Conservation (phyloP, 2,329 filamentous ascomycete genomes). For the Curvularia eragrostidis region DNA sequence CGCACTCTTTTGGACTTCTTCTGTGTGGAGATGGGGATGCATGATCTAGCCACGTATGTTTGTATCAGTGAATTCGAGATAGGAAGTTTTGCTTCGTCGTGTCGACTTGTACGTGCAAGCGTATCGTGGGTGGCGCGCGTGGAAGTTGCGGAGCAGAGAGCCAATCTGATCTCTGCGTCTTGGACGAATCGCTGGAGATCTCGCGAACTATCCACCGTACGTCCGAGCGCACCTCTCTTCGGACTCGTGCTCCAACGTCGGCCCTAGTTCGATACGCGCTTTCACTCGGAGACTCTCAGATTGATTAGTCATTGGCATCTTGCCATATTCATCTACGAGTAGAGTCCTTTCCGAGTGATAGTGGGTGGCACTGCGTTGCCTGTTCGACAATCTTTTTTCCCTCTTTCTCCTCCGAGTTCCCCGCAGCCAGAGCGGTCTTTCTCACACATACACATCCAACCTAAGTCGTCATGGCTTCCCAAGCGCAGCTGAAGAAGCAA, state of each 20-base stretch:
- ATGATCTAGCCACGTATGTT: constrained; percentile 60
- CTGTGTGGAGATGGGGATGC: constrained; percentile 97
- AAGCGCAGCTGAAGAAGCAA: constrained; percentile 71
- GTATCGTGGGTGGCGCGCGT: constrained; percentile 3
- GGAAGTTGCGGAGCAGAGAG: constrained; percentile 13
- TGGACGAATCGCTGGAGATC: constrained; percentile 31
- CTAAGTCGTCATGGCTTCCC: constrained; percentile 54
- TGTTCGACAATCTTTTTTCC: constrained; percentile 5
- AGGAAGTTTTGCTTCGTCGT: constrained; percentile 3
- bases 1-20: constrained; percentile 80
- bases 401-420: constrained; percentile 29
- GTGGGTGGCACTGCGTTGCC: not conserved
- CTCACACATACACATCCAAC: not conserved
- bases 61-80: not conserved
- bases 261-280: not conserved
- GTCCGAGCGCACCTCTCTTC: constrained; percentile 31
- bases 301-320: not conserved
- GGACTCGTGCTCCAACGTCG: constrained; percentile 8
- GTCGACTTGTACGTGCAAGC: not conserved
- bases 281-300: not conserved
- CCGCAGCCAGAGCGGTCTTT: constrained; percentile 20
- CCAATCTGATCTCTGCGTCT: constrained; percentile 2
- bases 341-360: not conserved
- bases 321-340: not conserved
- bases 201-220: constrained; percentile 25